Evolutionary conservation across 2,329 filamentous ascomycete genomes (phyloP).

Genomic region (Fusarium keratoplasticum): DNA sequence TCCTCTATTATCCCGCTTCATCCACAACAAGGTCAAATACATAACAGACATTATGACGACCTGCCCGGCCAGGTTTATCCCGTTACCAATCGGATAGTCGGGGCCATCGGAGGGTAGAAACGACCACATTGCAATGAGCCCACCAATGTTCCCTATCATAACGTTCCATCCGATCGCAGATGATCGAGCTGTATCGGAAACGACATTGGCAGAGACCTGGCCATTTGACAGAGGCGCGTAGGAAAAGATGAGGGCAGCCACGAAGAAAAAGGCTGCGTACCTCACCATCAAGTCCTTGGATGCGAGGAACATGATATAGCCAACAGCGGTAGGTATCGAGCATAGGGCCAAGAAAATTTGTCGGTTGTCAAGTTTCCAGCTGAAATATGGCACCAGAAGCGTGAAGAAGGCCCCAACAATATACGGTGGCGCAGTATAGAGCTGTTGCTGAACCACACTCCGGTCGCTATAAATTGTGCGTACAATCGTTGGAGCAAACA

Average conservation of each 20-base stretch:
- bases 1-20: background rate
- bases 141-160: background rate
- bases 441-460: background rate
- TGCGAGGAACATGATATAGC: background rate
- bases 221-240: background rate
- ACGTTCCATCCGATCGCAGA: background rate
- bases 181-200: background rate
- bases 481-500: background rate
- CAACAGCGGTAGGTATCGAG: background rate
- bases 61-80: background rate
- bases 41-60: background rate
- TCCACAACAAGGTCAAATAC: background rate
- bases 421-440: background rate
- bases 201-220: background rate
- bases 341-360: background rate
- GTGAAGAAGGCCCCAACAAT: background rate
- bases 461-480: background rate
- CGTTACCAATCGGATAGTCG: background rate
- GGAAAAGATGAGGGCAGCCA: background rate
- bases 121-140: background rate
- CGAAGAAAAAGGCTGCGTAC: background rate
- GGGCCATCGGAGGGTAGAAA: background rate
- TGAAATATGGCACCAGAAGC: background rate
- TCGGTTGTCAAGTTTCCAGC: background rate
- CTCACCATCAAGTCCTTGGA: background rate